Evolutionary conservation across 2,329 filamentous ascomycete species (phyloP).

Genomic region (Epichloe brachyelytri): DNA sequence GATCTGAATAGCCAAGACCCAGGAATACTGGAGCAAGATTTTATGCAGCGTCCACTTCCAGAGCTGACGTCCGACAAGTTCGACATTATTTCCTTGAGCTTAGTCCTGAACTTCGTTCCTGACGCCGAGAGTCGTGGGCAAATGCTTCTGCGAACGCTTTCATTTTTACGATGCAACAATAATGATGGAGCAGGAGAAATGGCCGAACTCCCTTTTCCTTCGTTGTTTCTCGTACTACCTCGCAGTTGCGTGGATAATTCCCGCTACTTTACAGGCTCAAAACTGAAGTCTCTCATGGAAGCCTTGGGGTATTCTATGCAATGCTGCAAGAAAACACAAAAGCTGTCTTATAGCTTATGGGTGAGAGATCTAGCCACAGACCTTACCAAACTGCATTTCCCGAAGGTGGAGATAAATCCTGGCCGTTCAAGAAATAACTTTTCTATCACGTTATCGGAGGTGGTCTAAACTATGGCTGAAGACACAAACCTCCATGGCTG

Average conservation of each 20-base stretch:
- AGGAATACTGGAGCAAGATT: conserved; percentile 78
- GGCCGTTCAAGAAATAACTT: conserved; percentile 82
- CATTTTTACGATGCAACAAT: conserved; percentile 43
- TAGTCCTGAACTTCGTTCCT: conserved; percentile 91
- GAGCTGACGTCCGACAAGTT: conserved; percentile 49
- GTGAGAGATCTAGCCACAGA: conserved; percentile 25
- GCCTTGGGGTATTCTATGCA: conserved; percentile 58
- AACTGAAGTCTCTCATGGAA: conserved; percentile 60
- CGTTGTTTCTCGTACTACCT: conserved; percentile 80
- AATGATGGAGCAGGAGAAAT: conserved; percentile 6
- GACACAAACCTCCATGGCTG: background rate
- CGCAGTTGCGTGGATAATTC: conserved; percentile 83
- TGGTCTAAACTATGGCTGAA: conserved; percentile 2
- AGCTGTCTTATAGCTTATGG: conserved; percentile 88
- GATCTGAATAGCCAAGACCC: conserved; percentile 79
- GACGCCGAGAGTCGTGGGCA: conserved; percentile 61
- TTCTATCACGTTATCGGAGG: conserved; percentile 50
- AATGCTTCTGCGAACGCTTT: conserved; percentile 68
- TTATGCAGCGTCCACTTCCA: conserved; percentile 78
- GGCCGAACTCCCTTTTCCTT: conserved; percentile 38
- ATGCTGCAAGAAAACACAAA: conserved; percentile 61
- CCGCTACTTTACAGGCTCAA: conserved; percentile 66
- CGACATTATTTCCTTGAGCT: conserved; percentile 79
- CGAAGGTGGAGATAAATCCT: conserved; percentile 64
- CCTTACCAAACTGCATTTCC: conserved; percentile 11